phyloP scores from a whole-genome alignment of 2,329 filamentous ascomycete genomes.

The Chaetomium strumarium region DNA sequence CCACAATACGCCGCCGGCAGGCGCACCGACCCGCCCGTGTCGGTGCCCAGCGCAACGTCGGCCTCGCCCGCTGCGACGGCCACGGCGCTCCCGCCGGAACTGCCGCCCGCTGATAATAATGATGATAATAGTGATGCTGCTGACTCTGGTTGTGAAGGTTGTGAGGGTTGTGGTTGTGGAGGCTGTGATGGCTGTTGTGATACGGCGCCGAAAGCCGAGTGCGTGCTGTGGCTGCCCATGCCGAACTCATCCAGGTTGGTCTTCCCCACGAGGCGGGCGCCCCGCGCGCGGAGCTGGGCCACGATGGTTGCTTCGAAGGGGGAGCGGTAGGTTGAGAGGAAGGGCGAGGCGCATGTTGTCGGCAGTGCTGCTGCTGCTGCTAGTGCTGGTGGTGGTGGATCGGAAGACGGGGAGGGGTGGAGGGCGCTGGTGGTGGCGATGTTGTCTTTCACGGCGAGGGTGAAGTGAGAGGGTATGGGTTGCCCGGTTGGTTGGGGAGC shows the following conservation, averaged over 20 bases:
- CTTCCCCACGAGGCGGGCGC: constrained; percentile 65
- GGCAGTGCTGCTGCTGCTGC: constrained; percentile 53
- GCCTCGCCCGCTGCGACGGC: constrained; percentile 61
- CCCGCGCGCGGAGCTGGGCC: constrained; percentile 55
- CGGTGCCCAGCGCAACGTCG: constrained; percentile 73
- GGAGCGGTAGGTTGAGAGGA: constrained; percentile 63
- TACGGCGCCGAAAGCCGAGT: constrained; percentile 28
- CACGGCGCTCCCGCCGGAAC: constrained; percentile 88
- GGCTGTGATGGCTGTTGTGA: constrained; percentile 11
- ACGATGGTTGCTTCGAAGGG: constrained; percentile 82
- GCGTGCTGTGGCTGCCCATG: constrained; percentile 34
- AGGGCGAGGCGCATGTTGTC: constrained; percentile 78
- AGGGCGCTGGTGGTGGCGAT: constrained; percentile 65
- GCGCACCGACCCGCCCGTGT: constrained; percentile 85
- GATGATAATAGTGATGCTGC: constrained; percentile 11
- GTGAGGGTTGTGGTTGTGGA: not conserved
- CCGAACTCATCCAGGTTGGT: constrained; percentile 76
- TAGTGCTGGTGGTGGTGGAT: constrained; percentile 69
- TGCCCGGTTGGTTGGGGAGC: not conserved
- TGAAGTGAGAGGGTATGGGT: constrained; percentile 27
- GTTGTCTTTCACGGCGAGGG: constrained; percentile 69
- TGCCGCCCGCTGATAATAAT: constrained; percentile 69
- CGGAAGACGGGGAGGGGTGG: constrained; percentile 64
- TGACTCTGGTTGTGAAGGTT: constrained; percentile 7
- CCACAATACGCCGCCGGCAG: constrained; percentile 84